Evolutionary conservation across 768 basidiomycete species (phyloP), one percentile per base, ranked within the genome.

Genomic region (Chalciporus pseudorubinellus): DNA sequence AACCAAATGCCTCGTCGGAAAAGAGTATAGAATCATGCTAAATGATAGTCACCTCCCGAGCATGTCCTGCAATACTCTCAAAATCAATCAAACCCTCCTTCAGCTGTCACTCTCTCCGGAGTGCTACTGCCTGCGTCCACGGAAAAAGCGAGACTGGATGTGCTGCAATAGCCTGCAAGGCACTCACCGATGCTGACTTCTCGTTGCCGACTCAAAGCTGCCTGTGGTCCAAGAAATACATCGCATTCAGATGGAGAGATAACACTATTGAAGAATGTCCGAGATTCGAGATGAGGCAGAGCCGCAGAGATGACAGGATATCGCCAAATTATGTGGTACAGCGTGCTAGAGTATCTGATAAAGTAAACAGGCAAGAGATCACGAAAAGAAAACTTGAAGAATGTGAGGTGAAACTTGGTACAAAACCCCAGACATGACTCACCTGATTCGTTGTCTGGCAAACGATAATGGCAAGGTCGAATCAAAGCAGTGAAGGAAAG

Each of bases 401-500:
- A 36, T 6, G 19, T 48, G 24, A 41, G 29, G 14, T 26, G 29
- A 36, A 34, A 4, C 21, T 29, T 16, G 12, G 11, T 12, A 19
- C 21, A 31, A 24, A 34, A 38, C 3, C 19, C 21, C 24, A 14
- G 10, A 6, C 26, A 7, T 13, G 6, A 55, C 67, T 48, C 24
- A 46, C 67, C 65, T 50, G 67, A 51, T 43, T 67, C 67, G 16
- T 57, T 28, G 4, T 62, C 57, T 11, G 34, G 14, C 2, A 46
- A 20, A 7, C 39, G 47, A 33, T 53, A 51, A 21, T 62, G 59
- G 29, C 67, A 57, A 24, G 67, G 65, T 22, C 52, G 62, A 14
- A 39, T n/a, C 39, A 52, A 45, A 13, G 20, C 31, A 12, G 22
- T 20, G 18, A 51, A 24, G 12, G 51, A 21, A 4, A 57, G 26